phyloP scores from a whole-genome alignment of 2,329 filamentous ascomycete species.

The Arthrobotrys entomopaga region DNA sequence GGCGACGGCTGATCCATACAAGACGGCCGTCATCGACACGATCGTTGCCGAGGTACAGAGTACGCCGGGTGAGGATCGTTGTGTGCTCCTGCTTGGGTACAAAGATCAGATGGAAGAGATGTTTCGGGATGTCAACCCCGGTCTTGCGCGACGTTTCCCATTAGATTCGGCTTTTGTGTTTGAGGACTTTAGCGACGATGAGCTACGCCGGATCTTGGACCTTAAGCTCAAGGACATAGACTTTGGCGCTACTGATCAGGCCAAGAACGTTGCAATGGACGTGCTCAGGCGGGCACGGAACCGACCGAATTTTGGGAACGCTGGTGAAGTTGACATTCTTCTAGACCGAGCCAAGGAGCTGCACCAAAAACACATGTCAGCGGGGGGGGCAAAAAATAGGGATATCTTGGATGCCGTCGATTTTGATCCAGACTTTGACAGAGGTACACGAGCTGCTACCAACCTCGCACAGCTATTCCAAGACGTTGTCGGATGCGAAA shows the following conservation, averaged over 20 bases:
- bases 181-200: conserved; percentile 72
- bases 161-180: conserved; percentile 73
- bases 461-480: conserved; percentile 72
- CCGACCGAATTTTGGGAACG: conserved; percentile 76
- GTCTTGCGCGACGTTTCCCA: conserved; percentile 74
- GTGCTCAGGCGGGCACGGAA: conserved; percentile 73
- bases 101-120: conserved; percentile 75
- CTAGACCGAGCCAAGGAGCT: conserved; percentile 68
- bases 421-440: conserved; percentile 67
- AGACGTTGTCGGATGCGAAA: conserved; percentile 69
- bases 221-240: conserved; percentile 71
- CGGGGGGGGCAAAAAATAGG: conserved; percentile 41
- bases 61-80: conserved; percentile 75
- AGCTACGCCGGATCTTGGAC: conserved; percentile 71
- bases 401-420: conserved; percentile 63
- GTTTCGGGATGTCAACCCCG: conserved; percentile 78
- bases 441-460: conserved; percentile 65
- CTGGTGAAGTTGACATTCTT: conserved; percentile 77
- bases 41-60: conserved; percentile 78
- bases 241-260: conserved; percentile 67
- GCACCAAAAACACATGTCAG: conserved; percentile 61
- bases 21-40: conserved; percentile 71
- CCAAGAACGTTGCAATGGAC: conserved; percentile 68
- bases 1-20: conserved; percentile 59
- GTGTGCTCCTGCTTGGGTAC: conserved; percentile 77